phyloP scores from a whole-genome alignment of 1,284 basidiomycete species.

The Sphagnurus paluster region DNA sequence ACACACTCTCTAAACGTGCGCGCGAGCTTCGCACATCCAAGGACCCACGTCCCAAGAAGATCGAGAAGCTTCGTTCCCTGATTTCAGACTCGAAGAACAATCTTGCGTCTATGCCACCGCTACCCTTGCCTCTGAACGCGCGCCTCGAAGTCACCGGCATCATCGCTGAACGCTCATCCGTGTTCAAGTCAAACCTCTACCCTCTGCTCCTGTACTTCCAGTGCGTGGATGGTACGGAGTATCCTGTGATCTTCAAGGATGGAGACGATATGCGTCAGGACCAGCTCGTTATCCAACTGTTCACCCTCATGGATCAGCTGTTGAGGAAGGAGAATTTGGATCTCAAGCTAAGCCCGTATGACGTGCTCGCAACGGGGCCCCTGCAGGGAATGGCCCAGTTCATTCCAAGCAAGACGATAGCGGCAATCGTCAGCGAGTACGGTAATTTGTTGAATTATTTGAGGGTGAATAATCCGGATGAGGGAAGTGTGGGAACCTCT shows the following conservation, averaged over 20 bases:
- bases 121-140: constrained; percentile 91
- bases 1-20: constrained; percentile 80
- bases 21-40: constrained; percentile 88
- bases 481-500: constrained; percentile 89
- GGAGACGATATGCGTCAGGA: constrained; percentile 99
- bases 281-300: constrained; percentile 95
- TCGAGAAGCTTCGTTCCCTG: constrained; percentile 86
- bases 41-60: constrained; percentile 94
- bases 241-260: constrained; percentile 97
- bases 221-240: constrained; percentile 74
- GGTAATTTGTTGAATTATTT: constrained; percentile 92
- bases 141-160: constrained; percentile 82
- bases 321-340: constrained; percentile 96
- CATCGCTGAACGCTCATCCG: constrained; percentile 86
- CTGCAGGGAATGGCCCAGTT: constrained; percentile 97
- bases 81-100: constrained; percentile 86
- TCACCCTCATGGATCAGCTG: constrained; percentile 96
- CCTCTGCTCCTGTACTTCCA: constrained; percentile 92
- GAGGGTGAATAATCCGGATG: constrained; percentile 84
- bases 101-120: constrained; percentile 71
- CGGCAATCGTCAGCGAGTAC: constrained; percentile 89
- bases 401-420: constrained; percentile 93
- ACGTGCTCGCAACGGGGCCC: constrained; percentile 91
- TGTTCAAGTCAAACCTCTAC: constrained; percentile 97
- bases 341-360: constrained; percentile 89